phyloP scores from a whole-genome alignment of 305 asterid species.

The Plantago rigida region DNA sequence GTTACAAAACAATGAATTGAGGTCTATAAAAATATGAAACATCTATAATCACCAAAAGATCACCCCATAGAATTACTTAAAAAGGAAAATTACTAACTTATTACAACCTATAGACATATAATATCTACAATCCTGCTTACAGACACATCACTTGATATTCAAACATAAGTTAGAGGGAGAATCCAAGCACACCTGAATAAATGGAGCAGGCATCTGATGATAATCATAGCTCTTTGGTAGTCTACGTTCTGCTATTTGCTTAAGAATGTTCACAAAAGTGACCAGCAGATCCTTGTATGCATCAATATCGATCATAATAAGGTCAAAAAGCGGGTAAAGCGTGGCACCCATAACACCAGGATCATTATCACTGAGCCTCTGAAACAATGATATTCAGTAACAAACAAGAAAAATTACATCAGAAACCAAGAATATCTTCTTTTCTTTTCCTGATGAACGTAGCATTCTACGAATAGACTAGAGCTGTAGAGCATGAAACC shows the following conservation, averaged over 20 bases:
- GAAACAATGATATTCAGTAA: constrained; percentile 15
- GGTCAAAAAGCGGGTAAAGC: constrained; percentile 91
- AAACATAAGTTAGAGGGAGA: constrained; percentile 7
- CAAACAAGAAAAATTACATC: constrained; percentile 27
- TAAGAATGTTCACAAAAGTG: constrained; percentile 90
- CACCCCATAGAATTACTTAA: too few species aligned
- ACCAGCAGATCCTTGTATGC: constrained; percentile 73
- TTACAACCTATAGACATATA: too few species aligned
- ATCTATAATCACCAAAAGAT: too few species aligned
- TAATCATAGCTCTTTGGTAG: constrained; percentile 94
- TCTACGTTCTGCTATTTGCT: constrained; percentile 91
- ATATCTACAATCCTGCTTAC: neutral
- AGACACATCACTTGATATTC: neutral
- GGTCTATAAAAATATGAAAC: too few species aligned
- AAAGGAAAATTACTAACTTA: too few species aligned
- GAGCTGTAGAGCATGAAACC: neutral
- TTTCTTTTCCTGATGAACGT: constrained; percentile 1
- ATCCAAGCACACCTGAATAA: constrained; percentile 60
- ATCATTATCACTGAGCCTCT: constrained; percentile 92
- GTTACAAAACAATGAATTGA: too few species aligned
- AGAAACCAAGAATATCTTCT: neutral
- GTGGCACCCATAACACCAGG: constrained; percentile 99
- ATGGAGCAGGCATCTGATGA: constrained; percentile 99
- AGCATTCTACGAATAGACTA: constrained; percentile 2
- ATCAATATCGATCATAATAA: constrained; percentile 57